phyloP scores from a whole-genome alignment of 192 early-diverging fungal species.

The Phycomyces nitens region DNA sequence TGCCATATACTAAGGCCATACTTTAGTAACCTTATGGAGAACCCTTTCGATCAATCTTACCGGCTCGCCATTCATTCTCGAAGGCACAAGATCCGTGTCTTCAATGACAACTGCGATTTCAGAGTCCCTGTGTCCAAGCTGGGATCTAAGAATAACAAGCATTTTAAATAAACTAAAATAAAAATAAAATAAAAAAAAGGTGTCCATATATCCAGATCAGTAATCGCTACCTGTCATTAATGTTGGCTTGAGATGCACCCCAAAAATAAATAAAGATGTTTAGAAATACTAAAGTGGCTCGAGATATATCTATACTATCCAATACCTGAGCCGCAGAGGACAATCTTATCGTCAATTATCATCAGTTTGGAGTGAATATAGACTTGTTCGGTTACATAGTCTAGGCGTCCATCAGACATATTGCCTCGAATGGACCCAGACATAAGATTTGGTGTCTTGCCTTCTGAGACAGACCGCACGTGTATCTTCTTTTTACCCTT shows the following conservation, averaged over 20 bases:
- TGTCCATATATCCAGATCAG: no score
- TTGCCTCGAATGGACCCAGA: not conserved
- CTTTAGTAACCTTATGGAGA: no score
- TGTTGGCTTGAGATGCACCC: constrained; percentile 28
- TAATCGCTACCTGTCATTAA: constrained; percentile 30
- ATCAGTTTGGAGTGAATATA: constrained; percentile 88
- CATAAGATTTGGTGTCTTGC: no score
- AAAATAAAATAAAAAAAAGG: not conserved
- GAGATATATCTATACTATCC: no score
- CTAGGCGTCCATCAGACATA: constrained; percentile 27
- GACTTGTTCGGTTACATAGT: constrained; percentile 74
- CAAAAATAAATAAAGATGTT: no score
- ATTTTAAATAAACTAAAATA: no score
- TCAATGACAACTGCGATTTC: constrained; percentile 85
- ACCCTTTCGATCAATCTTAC: no score
- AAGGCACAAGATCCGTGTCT: constrained; percentile 65
- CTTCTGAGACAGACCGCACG: no score
- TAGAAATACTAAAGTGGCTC: no score
- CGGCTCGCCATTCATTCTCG: constrained; percentile 68
- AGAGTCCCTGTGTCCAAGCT: constrained; percentile 82
- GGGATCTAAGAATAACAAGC: constrained; percentile 59
- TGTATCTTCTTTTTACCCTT: no score
- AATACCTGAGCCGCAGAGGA: constrained; percentile 77
- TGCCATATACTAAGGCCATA: constrained; percentile 72
- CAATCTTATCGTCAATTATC: constrained; percentile 82